Base-by-base conservation (phyloP, 2,329 filamentous ascomycete species). In the Diaporthe eres region DNA sequence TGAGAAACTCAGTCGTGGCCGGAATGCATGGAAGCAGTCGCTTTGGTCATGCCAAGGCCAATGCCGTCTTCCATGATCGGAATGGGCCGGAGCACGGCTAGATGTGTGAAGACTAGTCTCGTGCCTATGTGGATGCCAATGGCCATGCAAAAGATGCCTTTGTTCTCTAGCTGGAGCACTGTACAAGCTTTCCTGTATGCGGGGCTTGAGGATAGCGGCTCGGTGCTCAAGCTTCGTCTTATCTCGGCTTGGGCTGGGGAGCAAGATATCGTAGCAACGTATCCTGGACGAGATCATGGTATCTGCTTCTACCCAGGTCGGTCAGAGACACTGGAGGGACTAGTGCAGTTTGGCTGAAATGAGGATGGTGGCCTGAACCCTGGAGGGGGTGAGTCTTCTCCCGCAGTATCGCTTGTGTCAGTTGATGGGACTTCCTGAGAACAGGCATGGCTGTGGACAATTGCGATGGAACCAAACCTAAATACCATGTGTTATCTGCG, bases 131-230 rank as follows among this genome's bases (percentile, higher is more conserved):
- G 17, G 39, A n/a, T 44, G 28, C 42, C 22, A 47, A 25, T n/a
- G 15, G 8, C 10, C 42, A 22, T 28, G 42, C 8, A 6, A 22
- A 13, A 1, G 13, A 17, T 37, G 28, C 47, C 42, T 51, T 67
- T 37, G 63, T 67, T 51, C 28, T 34, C 28, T n/a, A 15, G 63
- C 44, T 37, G 8, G 44, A 4, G 3, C 25, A 31, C 17, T 6
- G 31, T 15, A 68, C 15, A 47, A 31, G 60, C 60, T 28, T 63
- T 63, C 39, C 60, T 63, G 37, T 8, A 63, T 47, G n/a, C 39
- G 60, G 60, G 25, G 39, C n/a, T 28, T 39, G 25, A 6, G 60
- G n/a, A 4, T n/a, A 15, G 28, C 47, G 31, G 44, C 63, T 37
- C 47, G 3, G 44, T 51, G 63, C 63, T 39, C 63, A 25, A n/a